Evolutionary conservation across 129 eudicot genomes (phyloP), one percentile per base, ranked within the genome.

Genomic region (Saussurea involucrata): DNA sequence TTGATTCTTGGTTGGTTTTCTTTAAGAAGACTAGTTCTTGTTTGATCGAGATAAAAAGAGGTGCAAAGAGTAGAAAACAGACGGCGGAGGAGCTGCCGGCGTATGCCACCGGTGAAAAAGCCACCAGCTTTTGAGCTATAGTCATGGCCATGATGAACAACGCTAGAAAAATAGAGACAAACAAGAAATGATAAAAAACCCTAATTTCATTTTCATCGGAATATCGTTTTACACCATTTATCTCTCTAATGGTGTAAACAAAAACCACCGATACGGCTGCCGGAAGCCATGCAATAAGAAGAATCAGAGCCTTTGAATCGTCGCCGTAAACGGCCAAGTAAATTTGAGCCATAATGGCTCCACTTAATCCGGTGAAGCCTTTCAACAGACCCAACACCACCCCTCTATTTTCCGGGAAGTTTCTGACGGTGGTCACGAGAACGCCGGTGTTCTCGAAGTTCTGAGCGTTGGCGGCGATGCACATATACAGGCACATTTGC

Each of bases 381-480:
- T 94, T 94, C 32, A 94, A 27, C 1, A 94, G 66, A 3, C 98
- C 98, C 8, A 94, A 13, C 22, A 94, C 33, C 2, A 79, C 87
- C 3, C 98, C 98, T 42, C 97, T 69, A 32, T 88, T 81, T 32
- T 91, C 88, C 3, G 97, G 98, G 78, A 94, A 94, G 80, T 94
- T 94, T 55, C 74, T 87, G 4, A 94, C 89, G 18, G 89, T 78
- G 6, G 92, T 89, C 6, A 85, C 93, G 1, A 94, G 87, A 12
- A 91, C 89, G 17, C 98, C 96, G 0, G 96, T 94, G 76, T 94
- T 94, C 4, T 94, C 96, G 13, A 94, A 94, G 73, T 87, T 91
- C 64, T 89, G 98, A 0, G 98, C 90, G 44, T 94, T 94, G 28
- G 98, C 98, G 3, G 90, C 98, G 6, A 94, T 66, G 81, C 96